phyloP scores from a whole-genome alignment of 1,284 basidiomycete species.

The Irpex sp. region DNA sequence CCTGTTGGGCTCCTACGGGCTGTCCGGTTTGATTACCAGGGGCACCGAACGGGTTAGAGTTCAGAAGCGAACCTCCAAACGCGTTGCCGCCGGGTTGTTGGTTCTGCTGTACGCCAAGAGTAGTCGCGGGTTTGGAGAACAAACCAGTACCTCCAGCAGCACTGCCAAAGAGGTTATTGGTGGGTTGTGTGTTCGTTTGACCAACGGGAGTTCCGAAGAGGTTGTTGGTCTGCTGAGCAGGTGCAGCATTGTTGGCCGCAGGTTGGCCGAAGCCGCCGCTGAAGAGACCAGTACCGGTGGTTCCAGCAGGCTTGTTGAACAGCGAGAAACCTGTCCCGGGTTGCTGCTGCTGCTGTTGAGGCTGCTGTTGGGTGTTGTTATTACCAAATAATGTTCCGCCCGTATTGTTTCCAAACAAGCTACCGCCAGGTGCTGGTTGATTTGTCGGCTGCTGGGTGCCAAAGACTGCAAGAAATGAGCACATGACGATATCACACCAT shows the following conservation, averaged over 20 bases:
- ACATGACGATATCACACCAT: not conserved
- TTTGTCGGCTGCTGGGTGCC: slow-evolving; percentile 19
- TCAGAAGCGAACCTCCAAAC: slow-evolving; percentile 44
- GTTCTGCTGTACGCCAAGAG: slow-evolving; percentile 21
- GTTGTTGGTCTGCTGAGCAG: slow-evolving; percentile 11
- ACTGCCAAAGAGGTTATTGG: slow-evolving; percentile 15
- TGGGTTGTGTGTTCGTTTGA: slow-evolving; percentile 15
- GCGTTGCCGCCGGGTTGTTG: slow-evolving; percentile 32
- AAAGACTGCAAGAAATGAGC: slow-evolving; percentile 18
- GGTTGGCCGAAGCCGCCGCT: slow-evolving; percentile 22
- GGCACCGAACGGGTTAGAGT: slow-evolving; percentile 30
- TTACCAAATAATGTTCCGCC: slow-evolving; percentile 11
- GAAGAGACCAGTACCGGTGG: slow-evolving; percentile 29
- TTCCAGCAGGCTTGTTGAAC: slow-evolving; percentile 22
- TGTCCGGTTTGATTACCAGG: slow-evolving; percentile 34
- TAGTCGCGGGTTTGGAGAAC: slow-evolving; percentile 40
- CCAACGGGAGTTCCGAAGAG: slow-evolving; percentile 22
- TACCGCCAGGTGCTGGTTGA: slow-evolving; percentile 14
- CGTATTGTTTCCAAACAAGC: slow-evolving; percentile 9
- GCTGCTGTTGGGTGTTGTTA: slow-evolving; percentile 1
- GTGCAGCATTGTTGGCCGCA: slow-evolving; percentile 5
- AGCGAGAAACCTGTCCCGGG: slow-evolving; percentile 21
- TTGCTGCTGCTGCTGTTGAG: slow-evolving; percentile 21
- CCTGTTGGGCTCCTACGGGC: slow-evolving; percentile 41
- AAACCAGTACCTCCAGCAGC: slow-evolving; percentile 26